phyloP scores from a whole-genome alignment of 2,329 filamentous ascomycete species.

The Pestalotiopsis sp. region DNA sequence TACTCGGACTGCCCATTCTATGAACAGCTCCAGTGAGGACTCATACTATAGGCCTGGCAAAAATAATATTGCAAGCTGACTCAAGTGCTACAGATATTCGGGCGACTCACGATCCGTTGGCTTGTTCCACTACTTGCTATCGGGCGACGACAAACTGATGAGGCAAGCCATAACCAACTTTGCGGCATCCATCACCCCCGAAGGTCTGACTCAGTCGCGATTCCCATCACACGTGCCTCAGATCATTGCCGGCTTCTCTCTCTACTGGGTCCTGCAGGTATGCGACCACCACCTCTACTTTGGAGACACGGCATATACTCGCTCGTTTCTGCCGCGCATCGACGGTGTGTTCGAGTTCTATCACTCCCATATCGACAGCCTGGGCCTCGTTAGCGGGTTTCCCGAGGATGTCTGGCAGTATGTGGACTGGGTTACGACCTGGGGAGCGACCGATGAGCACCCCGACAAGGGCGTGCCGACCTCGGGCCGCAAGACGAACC shows the following conservation, averaged over 20 bases:
- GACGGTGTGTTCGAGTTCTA: conserved; percentile 37
- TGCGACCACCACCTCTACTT: conserved; percentile 38
- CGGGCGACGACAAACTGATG: conserved; percentile 32
- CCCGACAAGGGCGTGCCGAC: conserved; percentile 10
- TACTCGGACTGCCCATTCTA: conserved; percentile 37
- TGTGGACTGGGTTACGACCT: conserved; percentile 8
- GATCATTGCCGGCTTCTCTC: conserved; percentile 38
- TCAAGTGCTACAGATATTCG: conserved; percentile 1
- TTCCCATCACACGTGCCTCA: conserved; percentile 37
- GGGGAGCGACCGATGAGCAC: conserved; percentile 10
- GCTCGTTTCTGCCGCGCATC: conserved; percentile 30
- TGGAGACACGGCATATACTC: conserved; percentile 30
- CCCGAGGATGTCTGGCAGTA: conserved; percentile 10
- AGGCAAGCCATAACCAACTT: conserved; percentile 31
- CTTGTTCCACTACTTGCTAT: conserved; percentile 32
- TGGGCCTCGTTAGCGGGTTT: conserved; percentile 6
- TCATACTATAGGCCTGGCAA: no score
- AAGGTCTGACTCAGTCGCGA: conserved; percentile 36
- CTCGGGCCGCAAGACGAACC: conserved; percentile 7
- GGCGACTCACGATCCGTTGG: conserved; percentile 26
- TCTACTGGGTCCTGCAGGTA: conserved; percentile 38
- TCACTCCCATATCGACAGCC: conserved; percentile 2
- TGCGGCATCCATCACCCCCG: conserved; percentile 21
- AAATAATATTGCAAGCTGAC: neutral
- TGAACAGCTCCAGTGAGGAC: conserved; percentile 33